Conservation (phyloP, 2,329 filamentous ascomycete species). For the Neopestalotiopsis clavispora region DNA sequence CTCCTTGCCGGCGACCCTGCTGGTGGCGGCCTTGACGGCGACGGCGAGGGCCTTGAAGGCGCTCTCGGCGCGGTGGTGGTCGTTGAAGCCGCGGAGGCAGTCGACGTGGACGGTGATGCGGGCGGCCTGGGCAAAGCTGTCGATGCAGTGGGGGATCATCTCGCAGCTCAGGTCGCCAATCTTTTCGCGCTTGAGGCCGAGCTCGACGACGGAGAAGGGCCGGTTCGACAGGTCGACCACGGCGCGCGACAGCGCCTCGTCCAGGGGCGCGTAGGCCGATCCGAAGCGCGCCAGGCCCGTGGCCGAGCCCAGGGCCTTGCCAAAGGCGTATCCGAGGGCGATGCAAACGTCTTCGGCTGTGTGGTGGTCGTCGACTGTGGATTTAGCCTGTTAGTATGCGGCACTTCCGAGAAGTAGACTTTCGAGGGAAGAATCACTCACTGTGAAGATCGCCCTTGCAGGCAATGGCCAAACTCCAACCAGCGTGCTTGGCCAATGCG, state of each 20-base stretch:
- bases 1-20: slow-evolving; percentile 77
- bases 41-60: slow-evolving; percentile 96
- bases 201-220: slow-evolving; percentile 81
- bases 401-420: background rate
- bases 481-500: slow-evolving; percentile 92
- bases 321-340: slow-evolving; percentile 86
- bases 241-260: slow-evolving; percentile 91
- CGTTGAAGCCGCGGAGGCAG: slow-evolving; percentile 87
- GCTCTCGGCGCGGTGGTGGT: slow-evolving; percentile 94
- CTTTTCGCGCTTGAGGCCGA: slow-evolving; percentile 88
- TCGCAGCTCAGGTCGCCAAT: slow-evolving; percentile 92
- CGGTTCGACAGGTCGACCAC: slow-evolving; percentile 95
- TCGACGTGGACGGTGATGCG: slow-evolving; percentile 95
- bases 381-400: background rate
- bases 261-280: slow-evolving; percentile 88
- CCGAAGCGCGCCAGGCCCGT: slow-evolving; percentile 89
- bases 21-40: slow-evolving; percentile 78
- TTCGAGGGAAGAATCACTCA: slow-evolving; percentile 44
- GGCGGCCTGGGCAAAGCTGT: slow-evolving; percentile 91
- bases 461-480: slow-evolving; percentile 85
- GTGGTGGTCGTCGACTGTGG: slow-evolving; percentile 93
- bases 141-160: slow-evolving; percentile 95
- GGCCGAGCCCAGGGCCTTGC: slow-evolving; percentile 75
- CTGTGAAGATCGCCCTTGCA: slow-evolving; percentile 92
- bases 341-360: slow-evolving; percentile 96